Base-by-base conservation (phyloP, 495 filamentous ascomycete species). In the Elaphomyces granulatus region DNA sequence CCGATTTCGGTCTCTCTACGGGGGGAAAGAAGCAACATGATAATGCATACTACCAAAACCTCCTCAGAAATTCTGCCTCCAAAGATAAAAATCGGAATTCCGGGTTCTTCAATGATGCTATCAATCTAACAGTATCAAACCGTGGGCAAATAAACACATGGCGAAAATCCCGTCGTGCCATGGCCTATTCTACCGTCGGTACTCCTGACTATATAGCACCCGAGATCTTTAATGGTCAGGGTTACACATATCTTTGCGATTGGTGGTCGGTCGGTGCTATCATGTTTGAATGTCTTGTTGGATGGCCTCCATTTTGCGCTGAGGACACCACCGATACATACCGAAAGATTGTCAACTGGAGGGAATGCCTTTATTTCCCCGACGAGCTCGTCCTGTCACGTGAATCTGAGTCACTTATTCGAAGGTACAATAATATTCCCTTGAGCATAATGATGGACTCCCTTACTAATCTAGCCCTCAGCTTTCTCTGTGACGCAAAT, bases 201-300 rank as follows among this genome's bases (percentile, higher is more conserved):
- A 99, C 90, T 4, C 90, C 90, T 6, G 90, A 99, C 58, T 99
- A 99, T 55, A 98, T 98, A 56, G 90, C 90, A 0, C 90, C 90
- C 2, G 90, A 99, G 53, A 96, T 99, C 47, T 99, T 99, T 63
- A 86, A 80, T 20, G 87, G 90, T 28, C 80, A 92, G 50, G 90
- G 90, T 32, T 99, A 99, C 60, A 80, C 82, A 32, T 92, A 85
- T 49, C 79, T 88, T 51, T 99, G 90, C 52, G 90, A 99, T 68
- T 99, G 90, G 90, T 99, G 90, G 90, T 87, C 80, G 23, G 71
- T 99, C 20, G 90, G 90, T 42, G 95, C 90, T 21, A 99, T 99
- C 63, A 99, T 96, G 90, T 99, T 96, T 50, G 90, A 99, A 58
- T 99, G 90, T 66, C 74, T 96, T 36, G 86, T 99, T 43, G 90